Conservation (phyloP, 352 stramenopile genomes). For the Aphanomyces invadans region DNA sequence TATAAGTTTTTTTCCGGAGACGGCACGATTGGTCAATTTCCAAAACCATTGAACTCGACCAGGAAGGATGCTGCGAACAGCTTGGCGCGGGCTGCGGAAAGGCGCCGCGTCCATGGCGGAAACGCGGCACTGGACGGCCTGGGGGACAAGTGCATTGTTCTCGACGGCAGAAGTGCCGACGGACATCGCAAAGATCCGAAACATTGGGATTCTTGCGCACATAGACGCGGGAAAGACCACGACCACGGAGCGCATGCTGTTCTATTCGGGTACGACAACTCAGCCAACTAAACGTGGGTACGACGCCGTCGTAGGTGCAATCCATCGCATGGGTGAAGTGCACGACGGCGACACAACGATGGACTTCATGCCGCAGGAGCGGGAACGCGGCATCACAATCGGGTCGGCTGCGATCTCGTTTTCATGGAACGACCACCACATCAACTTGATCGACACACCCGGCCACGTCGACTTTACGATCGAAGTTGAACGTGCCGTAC, state of each 20-base stretch:
- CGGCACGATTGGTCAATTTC: not conserved
- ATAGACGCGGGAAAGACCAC: conserved; percentile 99
- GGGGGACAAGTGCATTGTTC: not conserved
- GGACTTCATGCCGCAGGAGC: conserved; percentile 88
- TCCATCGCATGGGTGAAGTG: conserved; percentile 61
- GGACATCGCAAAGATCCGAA: conserved; percentile 58
- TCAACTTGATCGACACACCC: conserved; percentile 99
- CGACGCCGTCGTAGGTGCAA: conserved; percentile 36
- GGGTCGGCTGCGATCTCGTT: conserved; percentile 94
- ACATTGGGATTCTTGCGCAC: conserved; percentile 99
- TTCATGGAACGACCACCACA: conserved; percentile 87
- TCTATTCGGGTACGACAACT: conserved; percentile 93
- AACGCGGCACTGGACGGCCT: not conserved
- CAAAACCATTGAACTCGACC: not conserved
- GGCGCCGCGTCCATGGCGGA: not conserved
- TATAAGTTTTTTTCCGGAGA: not conserved
- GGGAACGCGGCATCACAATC: conserved; percentile 98
- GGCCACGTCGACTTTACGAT: conserved; percentile 99
- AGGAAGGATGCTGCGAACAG: not conserved
- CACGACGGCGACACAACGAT: conserved; percentile 72
- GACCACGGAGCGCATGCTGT: conserved; percentile 98
- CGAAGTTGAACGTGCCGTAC: conserved; percentile 95
- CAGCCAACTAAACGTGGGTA: conserved; percentile 42
- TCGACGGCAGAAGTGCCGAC: not conserved
- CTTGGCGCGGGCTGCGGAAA: not conserved